Evolutionary conservation across 163 green algal species (phyloP).

Genomic region (Volvox carteri): DNA sequence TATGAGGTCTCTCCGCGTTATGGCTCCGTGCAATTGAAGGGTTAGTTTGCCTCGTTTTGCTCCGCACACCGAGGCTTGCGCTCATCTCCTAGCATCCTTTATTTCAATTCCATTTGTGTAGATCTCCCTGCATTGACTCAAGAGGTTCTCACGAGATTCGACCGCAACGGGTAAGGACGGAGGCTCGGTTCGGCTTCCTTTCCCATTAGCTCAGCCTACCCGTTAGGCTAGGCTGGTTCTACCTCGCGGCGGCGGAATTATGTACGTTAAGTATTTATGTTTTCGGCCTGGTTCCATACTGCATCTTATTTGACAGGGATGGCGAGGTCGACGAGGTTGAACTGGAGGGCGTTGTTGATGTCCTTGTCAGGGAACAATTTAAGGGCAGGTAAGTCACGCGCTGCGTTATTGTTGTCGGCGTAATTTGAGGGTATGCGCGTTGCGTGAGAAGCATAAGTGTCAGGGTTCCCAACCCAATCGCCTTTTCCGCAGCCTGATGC

Average conservation of each 20-base stretch:
- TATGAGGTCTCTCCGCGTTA: slow-evolving; percentile 30
- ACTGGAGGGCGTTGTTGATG: slow-evolving; percentile 24
- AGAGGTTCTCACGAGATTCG: slow-evolving; percentile 2
- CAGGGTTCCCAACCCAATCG: no score
- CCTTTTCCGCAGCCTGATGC: no score
- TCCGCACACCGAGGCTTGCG: background rate
- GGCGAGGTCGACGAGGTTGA: slow-evolving; percentile 25
- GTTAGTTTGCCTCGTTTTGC: slow-evolving; percentile 13
- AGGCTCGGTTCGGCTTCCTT: slow-evolving; percentile 9
- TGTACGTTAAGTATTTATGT: background rate
- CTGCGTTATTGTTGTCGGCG: background rate
- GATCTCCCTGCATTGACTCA: background rate
- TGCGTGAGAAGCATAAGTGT: no score
- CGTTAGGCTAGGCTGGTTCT: background rate
- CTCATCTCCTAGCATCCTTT: background rate
- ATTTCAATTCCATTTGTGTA: background rate
- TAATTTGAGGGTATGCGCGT: background rate
- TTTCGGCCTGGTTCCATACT: background rate
- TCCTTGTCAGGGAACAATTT: slow-evolving; percentile 24
- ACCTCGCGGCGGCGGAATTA: background rate
- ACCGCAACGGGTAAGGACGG: slow-evolving; percentile 20
- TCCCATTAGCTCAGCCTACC: background rate
- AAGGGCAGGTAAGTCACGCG: slow-evolving; percentile 7
- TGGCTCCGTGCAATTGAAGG: slow-evolving; percentile 22
- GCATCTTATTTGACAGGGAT: slow-evolving; percentile 1